These are phyloP conservation scores for Sanghuangporus sanghuang DNA, from an alignment of 1,284 basidiomycete species.

Conservation along the genomic window DNA sequence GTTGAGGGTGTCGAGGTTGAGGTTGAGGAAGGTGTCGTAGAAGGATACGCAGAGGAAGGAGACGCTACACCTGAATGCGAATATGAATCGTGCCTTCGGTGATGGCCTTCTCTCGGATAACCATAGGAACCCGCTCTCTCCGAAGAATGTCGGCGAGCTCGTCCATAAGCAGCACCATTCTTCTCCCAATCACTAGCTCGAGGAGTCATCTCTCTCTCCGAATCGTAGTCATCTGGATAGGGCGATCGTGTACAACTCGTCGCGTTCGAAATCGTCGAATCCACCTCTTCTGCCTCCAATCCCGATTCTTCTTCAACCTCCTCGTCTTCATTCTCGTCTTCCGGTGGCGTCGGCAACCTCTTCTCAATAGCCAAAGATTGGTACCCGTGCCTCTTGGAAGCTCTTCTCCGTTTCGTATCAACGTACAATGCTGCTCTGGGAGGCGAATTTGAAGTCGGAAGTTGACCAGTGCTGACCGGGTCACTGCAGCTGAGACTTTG, in stretches of 20 bases:
- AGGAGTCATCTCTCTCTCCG: background rate
- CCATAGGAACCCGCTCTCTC: background rate
- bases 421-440: background rate
- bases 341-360: slow-evolving; percentile 12
- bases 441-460: background rate
- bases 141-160: background rate
- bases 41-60: background rate
- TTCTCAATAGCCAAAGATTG: background rate
- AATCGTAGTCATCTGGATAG: background rate
- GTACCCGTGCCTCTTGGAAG: background rate
- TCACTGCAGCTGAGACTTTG: background rate
- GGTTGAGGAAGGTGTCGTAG: background rate
- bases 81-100: background rate
- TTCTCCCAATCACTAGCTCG: background rate
- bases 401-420: background rate
- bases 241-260: background rate
- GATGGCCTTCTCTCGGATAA: background rate
- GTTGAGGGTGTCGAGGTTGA: background rate
- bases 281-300: background rate
- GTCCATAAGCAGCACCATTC: background rate
- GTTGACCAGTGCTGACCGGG: background rate
- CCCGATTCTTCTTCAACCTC: background rate
- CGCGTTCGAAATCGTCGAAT: background rate
- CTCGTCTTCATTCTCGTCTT: slow-evolving; percentile 2
- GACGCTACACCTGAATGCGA: background rate